Evolutionary conservation across 2,329 filamentous ascomycete species (phyloP), one percentile per base, ranked within the genome.

Genomic region (Penicillium sp.): DNA sequence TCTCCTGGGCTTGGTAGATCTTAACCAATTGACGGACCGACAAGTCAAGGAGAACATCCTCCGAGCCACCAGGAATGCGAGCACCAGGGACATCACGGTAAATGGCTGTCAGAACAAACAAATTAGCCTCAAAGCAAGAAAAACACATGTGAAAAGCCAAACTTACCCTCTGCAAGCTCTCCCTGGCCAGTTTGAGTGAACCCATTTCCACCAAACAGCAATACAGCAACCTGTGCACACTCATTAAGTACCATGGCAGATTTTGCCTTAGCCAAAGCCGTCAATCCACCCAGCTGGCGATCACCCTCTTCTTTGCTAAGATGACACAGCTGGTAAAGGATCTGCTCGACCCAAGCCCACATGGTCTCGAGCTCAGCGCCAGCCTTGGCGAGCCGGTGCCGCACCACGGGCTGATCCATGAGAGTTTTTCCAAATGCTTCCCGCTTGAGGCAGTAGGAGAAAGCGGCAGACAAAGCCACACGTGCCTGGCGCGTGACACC

Each of bases 121-220:
- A n/a, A 9, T 66, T 73, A 33, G 58, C 72, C 0, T 27, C 4
- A 27, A 26, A 60, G 41, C 9, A 64, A 37, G 52, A 47, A 29
- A 49, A 19, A 44, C 33, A 45, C n/a, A 5, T 19, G 5, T 44
- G 44, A 39, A 39, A 21, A 21, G 10, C 14, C 67, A 27, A 58
- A 53, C 83, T 80, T 77, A 84, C 87, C 84, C 72, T 91, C 88
- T 31, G 85, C 82, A 60, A 90, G 75, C 72, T 90, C 88, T 21
- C 90, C 90, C 71, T 88, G 85, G 0, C 90, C 89, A 13, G 80
- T 82, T 59, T 81, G 82, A 0, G 89, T 90, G 64, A 85, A 90
- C 0, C 89, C 89, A 68, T 88, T 90, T 2, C 90, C 89, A 3
- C 89, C 89, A 70, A 91, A 91, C 24, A 92, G 72, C 54, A 91